Evolutionary conservation across 345 rosid species (phyloP).

Genomic region (Aegle marmelos): DNA sequence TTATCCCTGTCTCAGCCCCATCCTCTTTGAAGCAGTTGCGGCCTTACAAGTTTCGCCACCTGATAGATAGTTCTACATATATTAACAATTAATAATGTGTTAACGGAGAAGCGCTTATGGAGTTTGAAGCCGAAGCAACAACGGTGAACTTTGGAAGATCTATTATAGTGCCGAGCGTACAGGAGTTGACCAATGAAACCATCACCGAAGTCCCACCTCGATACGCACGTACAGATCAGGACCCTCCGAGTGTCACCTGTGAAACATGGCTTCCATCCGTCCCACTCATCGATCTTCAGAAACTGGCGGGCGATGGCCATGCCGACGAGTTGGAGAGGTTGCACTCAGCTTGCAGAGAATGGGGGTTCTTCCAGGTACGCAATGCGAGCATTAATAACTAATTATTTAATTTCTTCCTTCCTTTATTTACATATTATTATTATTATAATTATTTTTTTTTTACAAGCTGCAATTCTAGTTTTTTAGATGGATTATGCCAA

Average conservation of each 20-base stretch:
- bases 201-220: constrained; percentile 38
- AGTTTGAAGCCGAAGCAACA: neutral
- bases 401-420: too few species aligned
- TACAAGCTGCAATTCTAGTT: neutral
- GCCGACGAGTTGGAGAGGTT: constrained; percentile 29
- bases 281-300: constrained; percentile 40
- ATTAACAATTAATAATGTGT: neutral
- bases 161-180: constrained; percentile 47
- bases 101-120: neutral
- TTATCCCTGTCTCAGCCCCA: too few species aligned
- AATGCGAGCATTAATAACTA: too few species aligned
- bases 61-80: too few species aligned
- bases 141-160: constrained; percentile 43
- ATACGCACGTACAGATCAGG: constrained; percentile 23
- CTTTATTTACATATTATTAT: too few species aligned
- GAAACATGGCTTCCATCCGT: constrained; percentile 15
- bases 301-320: constrained; percentile 13
- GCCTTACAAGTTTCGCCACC: too few species aligned
- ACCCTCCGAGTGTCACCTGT: neutral
- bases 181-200: constrained; percentile 35
- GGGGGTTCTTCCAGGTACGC: constrained; percentile 46
- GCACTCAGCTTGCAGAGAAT: constrained; percentile 40
- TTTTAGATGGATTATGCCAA: too few species aligned
- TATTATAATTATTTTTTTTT: neutral
- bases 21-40: neutral